phyloP scores from a whole-genome alignment of 2,329 filamentous ascomycete species.

The Colletotrichum acutatum region DNA sequence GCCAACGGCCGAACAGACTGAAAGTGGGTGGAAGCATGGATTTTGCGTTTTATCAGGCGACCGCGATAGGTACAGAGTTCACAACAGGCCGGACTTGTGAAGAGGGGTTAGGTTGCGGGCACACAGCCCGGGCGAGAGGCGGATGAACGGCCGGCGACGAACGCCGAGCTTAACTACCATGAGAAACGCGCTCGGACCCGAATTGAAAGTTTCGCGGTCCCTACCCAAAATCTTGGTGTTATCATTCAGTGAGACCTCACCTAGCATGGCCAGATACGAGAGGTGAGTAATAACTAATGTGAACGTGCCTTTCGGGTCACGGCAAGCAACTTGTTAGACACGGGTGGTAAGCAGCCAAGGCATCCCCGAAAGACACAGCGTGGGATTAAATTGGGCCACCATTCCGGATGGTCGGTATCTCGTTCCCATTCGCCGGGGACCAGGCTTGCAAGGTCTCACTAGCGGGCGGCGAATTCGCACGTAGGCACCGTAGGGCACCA shows the following conservation, averaged over 20 bases:
- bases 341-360: background rate
- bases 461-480: background rate
- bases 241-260: background rate
- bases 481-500: background rate
- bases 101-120: background rate
- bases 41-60: background rate
- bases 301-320: background rate
- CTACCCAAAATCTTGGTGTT: background rate
- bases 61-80: constrained; percentile 9
- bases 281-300: background rate
- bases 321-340: background rate
- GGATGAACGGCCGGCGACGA: constrained; percentile 18
- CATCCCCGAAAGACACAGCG: background rate
- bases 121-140: constrained; percentile 1
- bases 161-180: constrained; percentile 22
- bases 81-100: constrained; percentile 6
- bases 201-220: constrained; percentile 17
- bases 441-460: background rate
- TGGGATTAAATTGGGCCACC: background rate
- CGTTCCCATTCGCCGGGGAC: constrained; percentile 12
- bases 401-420: constrained; percentile 19
- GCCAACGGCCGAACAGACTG: background rate
- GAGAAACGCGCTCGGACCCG: constrained; percentile 25
- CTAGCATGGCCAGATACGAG: background rate
- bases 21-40: background rate